Conservation (phyloP, 2,329 filamentous ascomycete genomes). For the Paraphaeosphaeria sporulosa region DNA sequence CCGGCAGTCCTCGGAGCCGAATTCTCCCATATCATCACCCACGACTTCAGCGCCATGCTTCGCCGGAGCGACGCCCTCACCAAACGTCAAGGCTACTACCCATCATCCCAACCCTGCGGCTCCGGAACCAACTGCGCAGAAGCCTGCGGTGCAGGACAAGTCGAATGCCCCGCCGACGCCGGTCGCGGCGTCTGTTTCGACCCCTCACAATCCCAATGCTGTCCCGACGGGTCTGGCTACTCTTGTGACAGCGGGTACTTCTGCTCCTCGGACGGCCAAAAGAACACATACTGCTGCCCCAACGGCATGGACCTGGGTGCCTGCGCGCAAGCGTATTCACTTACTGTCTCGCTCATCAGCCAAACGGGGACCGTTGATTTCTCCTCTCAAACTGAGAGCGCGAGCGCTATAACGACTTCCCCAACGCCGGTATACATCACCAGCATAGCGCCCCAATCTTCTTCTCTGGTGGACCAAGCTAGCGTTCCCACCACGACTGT, state of each 20-base stretch:
- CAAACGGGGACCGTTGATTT: conserved; percentile 44
- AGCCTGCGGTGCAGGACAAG: conserved; percentile 62
- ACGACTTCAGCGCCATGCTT: conserved; percentile 51
- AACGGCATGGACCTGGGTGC: conserved; percentile 60
- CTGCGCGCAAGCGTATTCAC: conserved; percentile 62
- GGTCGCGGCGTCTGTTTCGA: conserved; percentile 65
- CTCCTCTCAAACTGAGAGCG: not conserved
- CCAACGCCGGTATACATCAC: conserved; percentile 21
- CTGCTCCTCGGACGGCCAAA: conserved; percentile 63
- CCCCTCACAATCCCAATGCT: conserved; percentile 60
- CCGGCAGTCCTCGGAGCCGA: conserved; percentile 27
- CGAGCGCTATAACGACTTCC: conserved; percentile 5
- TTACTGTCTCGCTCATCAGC: conserved; percentile 59
- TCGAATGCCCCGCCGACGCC: conserved; percentile 60
- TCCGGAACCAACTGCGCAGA: conserved; percentile 62
- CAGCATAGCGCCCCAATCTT: not conserved
- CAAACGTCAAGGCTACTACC: conserved; percentile 50
- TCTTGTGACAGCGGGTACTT: conserved; percentile 69
- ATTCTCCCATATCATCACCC: conserved; percentile 42
- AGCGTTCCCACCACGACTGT: conserved; percentile 9
- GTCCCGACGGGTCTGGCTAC: conserved; percentile 64
- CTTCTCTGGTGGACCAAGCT: not conserved
- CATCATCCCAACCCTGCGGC: conserved; percentile 61
- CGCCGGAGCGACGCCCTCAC: conserved; percentile 44
- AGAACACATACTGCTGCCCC: conserved; percentile 68